These are phyloP conservation scores for Nemania sp. DNA, from an alignment of 2,329 filamentous ascomycete genomes.

Conservation along the genomic window DNA sequence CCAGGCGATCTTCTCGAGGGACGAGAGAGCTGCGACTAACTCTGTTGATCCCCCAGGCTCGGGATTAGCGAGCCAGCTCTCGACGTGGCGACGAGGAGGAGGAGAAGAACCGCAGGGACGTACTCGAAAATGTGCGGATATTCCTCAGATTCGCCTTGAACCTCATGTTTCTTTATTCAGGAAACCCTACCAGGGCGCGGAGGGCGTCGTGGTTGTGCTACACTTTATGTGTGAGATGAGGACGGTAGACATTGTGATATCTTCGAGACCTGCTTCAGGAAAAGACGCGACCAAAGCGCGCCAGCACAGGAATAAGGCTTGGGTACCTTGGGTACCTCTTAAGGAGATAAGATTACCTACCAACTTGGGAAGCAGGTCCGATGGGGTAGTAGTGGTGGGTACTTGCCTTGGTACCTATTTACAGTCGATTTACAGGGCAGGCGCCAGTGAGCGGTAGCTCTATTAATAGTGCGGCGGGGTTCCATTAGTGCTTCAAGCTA, in stretches of 20 bases:
- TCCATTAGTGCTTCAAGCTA: conserved; percentile 7
- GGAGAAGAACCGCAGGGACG: conserved; percentile 24
- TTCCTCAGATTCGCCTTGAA: conserved; percentile 70
- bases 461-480: conserved; percentile 18
- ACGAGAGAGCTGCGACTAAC: conserved; percentile 65
- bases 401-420: not conserved
- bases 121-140: conserved; percentile 68
- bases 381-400: not conserved
- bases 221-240: not conserved
- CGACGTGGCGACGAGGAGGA: not conserved
- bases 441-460: not conserved
- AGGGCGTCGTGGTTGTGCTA: not conserved
- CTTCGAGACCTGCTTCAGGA: not conserved
- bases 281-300: not conserved
- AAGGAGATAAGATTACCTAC: no score
- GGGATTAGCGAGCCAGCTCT: conserved; percentile 17
- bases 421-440: no score
- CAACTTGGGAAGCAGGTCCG: no score
- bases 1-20: conserved; percentile 84
- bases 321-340: no score
- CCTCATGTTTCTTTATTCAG: conserved; percentile 48
- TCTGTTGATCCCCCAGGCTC: conserved; percentile 49
- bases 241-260: not conserved
- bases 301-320: not conserved
- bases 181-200: not conserved